Evolutionary conservation across 495 filamentous ascomycete genomes (phyloP), one percentile per base, ranked within the genome.

Genomic region (Aspergillus bertholletiae): DNA sequence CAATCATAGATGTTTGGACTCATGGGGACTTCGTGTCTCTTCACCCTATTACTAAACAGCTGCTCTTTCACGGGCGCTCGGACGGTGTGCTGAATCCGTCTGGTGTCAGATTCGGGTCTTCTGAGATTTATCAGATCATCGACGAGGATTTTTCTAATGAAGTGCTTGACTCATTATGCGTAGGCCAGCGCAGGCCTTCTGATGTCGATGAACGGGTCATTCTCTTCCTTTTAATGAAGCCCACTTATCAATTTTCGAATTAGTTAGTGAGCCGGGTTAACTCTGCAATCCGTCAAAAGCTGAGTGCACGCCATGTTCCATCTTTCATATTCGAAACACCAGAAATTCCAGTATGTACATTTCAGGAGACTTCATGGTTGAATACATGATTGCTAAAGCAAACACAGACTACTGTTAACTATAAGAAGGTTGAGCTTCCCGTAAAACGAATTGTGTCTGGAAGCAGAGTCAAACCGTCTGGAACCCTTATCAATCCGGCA

Each of bases 341-440:
- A 8, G 89, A 87, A 54, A 91, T 94, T 64, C 89, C 71, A 65
- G 86, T 81, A 45, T 26, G 5, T 9, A 18, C 3, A 3, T 8
- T 7, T 12, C 22, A 40, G 21, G 11, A 34, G 27, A 0, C 3
- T 13, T n/a, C n/a, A n/a, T n/a, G n/a, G n/a, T n/a, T n/a, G 27
- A 3, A n/a, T 37, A n/a, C 17, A 41, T 4, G 32, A 21, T 24
- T 5, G 23, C 22, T 39, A 22, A n/a, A 22, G 20, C 27, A 15
- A 8, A 30, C 49, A 39, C 58, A 89, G 85, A 88, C 84, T 0
- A 92, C 89, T 5, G 83, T 92, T 51, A 94, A 92, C 67, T 64
- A 87, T 21, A 94, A 92, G 65, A 94, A 94, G 69, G 88, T 93
- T 18, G 89, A 93, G 65, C 62, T 92, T n/a, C 87, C 89, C 7